Conservation (phyloP, 345 rosid genomes). For the Rhizophora mangle region DNA sequence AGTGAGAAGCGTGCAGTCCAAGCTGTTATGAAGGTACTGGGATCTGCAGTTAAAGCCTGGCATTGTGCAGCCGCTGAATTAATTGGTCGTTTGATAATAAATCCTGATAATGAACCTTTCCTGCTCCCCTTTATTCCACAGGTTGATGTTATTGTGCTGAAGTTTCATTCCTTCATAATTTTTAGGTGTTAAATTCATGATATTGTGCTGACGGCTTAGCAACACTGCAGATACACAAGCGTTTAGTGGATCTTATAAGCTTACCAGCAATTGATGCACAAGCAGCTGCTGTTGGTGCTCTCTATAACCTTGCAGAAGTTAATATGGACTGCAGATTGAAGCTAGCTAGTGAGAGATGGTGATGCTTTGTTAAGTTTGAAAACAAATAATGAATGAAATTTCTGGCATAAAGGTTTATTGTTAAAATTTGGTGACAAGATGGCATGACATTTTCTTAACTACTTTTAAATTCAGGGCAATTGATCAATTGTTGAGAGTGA, state of each 20-base stretch:
- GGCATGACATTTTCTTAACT: constrained; percentile 1
- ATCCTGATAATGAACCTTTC: constrained; percentile 93
- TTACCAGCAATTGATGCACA: constrained; percentile 75
- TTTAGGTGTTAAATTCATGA: background rate
- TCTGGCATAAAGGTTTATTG: background rate
- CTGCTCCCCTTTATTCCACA: constrained; percentile 83
- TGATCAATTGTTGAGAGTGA: constrained; percentile 85
- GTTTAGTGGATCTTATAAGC: constrained; percentile 85
- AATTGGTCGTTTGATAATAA: constrained; percentile 89
- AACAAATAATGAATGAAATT: background rate
- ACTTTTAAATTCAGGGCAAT: constrained; percentile 64
- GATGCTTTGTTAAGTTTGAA: background rate
- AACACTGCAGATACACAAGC: constrained; percentile 74
- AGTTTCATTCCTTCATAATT: background rate
- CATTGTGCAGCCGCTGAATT: constrained; percentile 96
- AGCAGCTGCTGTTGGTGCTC: constrained; percentile 96
- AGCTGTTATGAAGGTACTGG: constrained; percentile 83
- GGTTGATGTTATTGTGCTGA: constrained; percentile 37
- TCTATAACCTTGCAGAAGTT: constrained; percentile 89
- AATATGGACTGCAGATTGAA: constrained; percentile 96
- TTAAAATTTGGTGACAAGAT: background rate
- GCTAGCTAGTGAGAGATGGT: constrained; percentile 98
- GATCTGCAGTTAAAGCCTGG: constrained; percentile 81
- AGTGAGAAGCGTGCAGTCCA: constrained; percentile 90
- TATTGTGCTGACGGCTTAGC: constrained; percentile 7